Evolutionary conservation across 768 basidiomycete species (phyloP), one percentile per base, ranked within the genome.

Genomic region (Suillus alpinus): DNA sequence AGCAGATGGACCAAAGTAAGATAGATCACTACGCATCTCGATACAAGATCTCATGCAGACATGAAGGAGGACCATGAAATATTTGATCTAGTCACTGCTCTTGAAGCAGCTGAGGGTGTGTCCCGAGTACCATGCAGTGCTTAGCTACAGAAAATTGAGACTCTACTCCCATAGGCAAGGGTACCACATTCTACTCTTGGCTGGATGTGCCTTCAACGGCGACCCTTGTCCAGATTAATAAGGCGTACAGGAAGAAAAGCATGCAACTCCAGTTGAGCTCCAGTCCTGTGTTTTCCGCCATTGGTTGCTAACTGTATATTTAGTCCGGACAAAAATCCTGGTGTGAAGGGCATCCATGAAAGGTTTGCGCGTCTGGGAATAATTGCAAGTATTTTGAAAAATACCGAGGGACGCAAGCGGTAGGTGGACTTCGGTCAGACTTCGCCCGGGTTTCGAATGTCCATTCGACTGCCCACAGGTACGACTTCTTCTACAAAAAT

Each of bases 321-420:
- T 63, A 96, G 95, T 73, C 95, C 96, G 4, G 96, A 98, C 75
- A 99, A 98, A 81, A 98, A 97, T 74, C 92, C 89, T 1, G 84
- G 86, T 60, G 83, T 90, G 52, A 91, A 89, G 72, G 84, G 84
- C 52, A 82, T 89, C 40, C 91, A 94, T 53, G 94, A 96, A 64
- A 85, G 93, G 18, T 99, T 96, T 74, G 87, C 96, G n/a, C 82
- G 94, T 29, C 81, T 98, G 13, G 94, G 95, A 59, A 87, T 95
- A 14, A 86, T 99, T 47, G 79, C 86, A 9, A 83, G 86, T 43
- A 96, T 98, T 67, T 74, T 99, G 68, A 80, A 92, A 65, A 88
- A 87, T 67, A 67, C 80, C 34, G 92, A 91, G 66, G 82, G 86
- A 52, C 84, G 94, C 40, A 83, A 91, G 72, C 81, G 94, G 86